Conservation (phyloP, 208 protist species). For the Acanthamoeba polyphaga region DNA sequence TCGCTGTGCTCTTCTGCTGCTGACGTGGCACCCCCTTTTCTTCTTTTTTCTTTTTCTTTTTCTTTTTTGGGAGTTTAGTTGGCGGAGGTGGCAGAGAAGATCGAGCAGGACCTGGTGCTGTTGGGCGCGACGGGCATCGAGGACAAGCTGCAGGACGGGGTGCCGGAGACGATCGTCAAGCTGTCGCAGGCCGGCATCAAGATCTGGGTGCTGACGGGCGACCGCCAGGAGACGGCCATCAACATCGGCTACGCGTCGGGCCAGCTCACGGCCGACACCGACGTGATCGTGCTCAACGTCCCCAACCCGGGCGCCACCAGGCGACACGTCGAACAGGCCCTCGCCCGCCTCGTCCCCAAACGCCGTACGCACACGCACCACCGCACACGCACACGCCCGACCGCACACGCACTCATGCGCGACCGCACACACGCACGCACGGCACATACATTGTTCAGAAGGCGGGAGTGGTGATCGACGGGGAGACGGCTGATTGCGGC, state of each 20-base stretch:
- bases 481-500: not conserved
- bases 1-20: conserved; percentile 13
- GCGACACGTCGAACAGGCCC: not conserved
- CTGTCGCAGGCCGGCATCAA: conserved; percentile 89
- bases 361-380: not conserved
- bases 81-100: not conserved
- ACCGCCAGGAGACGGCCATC: conserved; percentile 94
- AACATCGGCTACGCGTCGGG: conserved; percentile 81
- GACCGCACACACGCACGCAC: not conserved
- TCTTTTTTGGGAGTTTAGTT: not conserved
- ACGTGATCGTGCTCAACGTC: conserved; percentile 50
- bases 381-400: not conserved
- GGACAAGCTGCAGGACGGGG: conserved; percentile 96
- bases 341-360: not conserved
- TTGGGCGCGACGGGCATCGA: conserved; percentile 94
- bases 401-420: not conserved
- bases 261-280: conserved; percentile 25
- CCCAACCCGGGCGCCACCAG: not conserved
- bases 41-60: no score
- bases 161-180: conserved; percentile 95
- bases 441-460: conserved; percentile 85
- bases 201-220: conserved; percentile 97
- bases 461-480: conserved; percentile 80
- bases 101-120: conserved; percentile 93
- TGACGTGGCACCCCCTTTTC: not conserved